These are phyloP conservation scores for Plenodomus biglobosus DNA, from an alignment of 2,329 filamentous ascomycete genomes.

Conservation along the genomic window DNA sequence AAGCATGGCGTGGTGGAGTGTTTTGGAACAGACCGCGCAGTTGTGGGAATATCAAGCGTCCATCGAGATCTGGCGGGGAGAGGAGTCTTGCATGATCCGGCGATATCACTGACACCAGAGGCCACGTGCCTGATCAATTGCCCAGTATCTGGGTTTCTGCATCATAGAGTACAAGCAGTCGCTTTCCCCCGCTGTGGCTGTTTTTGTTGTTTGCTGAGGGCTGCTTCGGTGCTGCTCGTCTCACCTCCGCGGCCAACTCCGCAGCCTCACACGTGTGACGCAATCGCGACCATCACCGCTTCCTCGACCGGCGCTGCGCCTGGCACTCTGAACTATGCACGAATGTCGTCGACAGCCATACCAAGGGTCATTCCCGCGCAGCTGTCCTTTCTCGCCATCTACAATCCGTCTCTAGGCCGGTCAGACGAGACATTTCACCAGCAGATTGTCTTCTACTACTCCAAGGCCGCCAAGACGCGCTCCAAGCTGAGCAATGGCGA, in stretches of 20 bases:
- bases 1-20: constrained; percentile 5
- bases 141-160: neutral
- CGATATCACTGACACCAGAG: neutral
- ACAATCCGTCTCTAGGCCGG: constrained; percentile 79
- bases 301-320: constrained; percentile 7
- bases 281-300: constrained; percentile 2
- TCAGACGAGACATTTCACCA: constrained; percentile 73
- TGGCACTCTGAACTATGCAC: constrained; percentile 3
- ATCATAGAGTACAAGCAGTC: neutral
- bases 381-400: constrained; percentile 89
- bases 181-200: constrained; percentile 2
- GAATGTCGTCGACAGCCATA: constrained; percentile 30
- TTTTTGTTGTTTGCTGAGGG: no score
- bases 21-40: neutral
- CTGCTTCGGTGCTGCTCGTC: no score
- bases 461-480: constrained; percentile 45
- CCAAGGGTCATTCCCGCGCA: constrained; percentile 69
- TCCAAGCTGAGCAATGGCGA: constrained; percentile 32
- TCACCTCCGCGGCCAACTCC: constrained; percentile 3
- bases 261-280: constrained; percentile 2
- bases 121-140: neutral
- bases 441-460: constrained; percentile 93
- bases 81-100: neutral
- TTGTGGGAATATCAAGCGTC: neutral
- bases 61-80: neutral